Evolutionary conservation across 257 asterid species (phyloP).

Genomic region (Plantago ovata): DNA sequence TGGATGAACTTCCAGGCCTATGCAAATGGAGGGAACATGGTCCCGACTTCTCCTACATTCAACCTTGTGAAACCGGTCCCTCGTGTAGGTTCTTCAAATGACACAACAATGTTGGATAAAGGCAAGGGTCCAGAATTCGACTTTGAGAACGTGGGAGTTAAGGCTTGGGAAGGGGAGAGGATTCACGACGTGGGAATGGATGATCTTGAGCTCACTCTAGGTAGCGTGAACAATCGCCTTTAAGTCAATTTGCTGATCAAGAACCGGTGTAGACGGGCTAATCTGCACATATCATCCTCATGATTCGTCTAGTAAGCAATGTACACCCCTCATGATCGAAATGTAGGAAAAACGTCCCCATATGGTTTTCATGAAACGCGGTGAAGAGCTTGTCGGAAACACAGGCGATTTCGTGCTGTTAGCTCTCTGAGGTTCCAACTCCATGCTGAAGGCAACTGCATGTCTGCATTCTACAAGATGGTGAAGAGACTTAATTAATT

Average conservation of each 20-base stretch:
- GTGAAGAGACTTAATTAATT: too few species aligned
- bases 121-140: constrained; percentile 67
- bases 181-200: constrained; percentile 65
- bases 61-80: constrained; percentile 68
- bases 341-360: not conserved
- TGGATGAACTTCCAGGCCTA: constrained; percentile 90
- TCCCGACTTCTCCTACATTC: constrained; percentile 84
- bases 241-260: not conserved
- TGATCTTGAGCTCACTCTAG: constrained; percentile 49
- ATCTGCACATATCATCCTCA: not conserved
- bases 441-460: too few species aligned
- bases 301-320: not conserved
- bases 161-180: constrained; percentile 99
- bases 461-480: too few species aligned
- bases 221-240: constrained; percentile 22
- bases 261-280: not conserved
- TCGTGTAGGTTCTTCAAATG: constrained; percentile 31
- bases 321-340: not conserved
- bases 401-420: too few species aligned
- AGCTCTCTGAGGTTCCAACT: too few species aligned
- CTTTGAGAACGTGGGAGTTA: constrained; percentile 67
- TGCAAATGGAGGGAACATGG: constrained; percentile 33
- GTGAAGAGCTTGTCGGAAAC: too few species aligned
- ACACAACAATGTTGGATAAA: constrained; percentile 44
- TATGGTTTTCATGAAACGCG: not conserved